These are phyloP conservation scores for Cyphellophora attinorum DNA, from an alignment of 2,329 filamentous ascomycete genomes.

Conservation along the genomic window DNA sequence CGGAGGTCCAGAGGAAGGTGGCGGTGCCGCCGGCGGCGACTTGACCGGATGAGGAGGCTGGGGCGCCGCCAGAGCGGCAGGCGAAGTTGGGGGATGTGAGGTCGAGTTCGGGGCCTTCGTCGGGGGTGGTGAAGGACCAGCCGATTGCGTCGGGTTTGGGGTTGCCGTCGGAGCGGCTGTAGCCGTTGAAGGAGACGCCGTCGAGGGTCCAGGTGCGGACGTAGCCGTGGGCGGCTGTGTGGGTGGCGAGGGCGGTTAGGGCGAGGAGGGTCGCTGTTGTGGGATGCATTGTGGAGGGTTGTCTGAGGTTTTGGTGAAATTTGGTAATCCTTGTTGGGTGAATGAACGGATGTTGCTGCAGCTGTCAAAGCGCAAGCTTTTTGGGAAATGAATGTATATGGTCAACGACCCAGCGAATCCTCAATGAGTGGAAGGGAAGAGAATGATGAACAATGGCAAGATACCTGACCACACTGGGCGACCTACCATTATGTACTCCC, in stretches of 20 bases:
- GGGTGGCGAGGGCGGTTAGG: not conserved
- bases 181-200: constrained; percentile 3
- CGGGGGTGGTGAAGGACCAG: constrained; percentile 40
- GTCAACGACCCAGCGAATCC: not conserved
- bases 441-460: too few species aligned
- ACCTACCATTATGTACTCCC: too few species aligned
- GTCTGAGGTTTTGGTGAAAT: too few species aligned
- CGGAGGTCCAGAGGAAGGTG: constrained; percentile 50
- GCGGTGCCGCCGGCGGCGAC: constrained; percentile 51
- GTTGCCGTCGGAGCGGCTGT: constrained; percentile 4
- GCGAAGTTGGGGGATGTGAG: constrained; percentile 47
- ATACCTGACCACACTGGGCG: too few species aligned
- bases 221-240: not conserved
- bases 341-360: too few species aligned
- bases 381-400: not conserved
- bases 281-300: too few species aligned
- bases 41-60: constrained; percentile 41
- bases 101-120: constrained; percentile 42
- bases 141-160: not conserved
- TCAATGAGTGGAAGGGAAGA: too few species aligned
- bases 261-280: too few species aligned
- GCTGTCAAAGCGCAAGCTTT: too few species aligned
- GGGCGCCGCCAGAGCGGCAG: constrained; percentile 50
- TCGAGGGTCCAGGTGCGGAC: constrained; percentile 5
- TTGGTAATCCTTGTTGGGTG: too few species aligned